Evolutionary conservation across 176 grass and related monocot species (phyloP).

Genomic region (Poa annua): DNA sequence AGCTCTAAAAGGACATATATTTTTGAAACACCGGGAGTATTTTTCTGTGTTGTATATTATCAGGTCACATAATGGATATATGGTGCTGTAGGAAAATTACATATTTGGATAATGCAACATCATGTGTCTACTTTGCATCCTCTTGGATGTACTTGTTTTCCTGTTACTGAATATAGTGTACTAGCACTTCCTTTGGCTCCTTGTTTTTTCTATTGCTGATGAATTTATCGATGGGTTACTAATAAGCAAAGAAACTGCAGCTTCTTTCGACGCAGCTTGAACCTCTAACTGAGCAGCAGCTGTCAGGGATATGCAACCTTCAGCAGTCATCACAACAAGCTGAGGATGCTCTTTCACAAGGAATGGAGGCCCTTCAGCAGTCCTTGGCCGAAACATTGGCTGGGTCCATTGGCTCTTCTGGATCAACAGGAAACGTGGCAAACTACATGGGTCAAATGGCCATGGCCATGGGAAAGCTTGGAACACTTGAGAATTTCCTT

Average conservation of each 20-base stretch:
- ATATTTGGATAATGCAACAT: slow-evolving; percentile 8
- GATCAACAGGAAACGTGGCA: slow-evolving; percentile 89
- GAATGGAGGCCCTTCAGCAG: slow-evolving; percentile 98
- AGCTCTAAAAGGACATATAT: not conserved
- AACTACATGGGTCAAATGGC: slow-evolving; percentile 99
- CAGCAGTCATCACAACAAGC: slow-evolving; percentile 96
- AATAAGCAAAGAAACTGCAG: slow-evolving; percentile 57
- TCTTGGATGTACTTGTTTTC: slow-evolving; percentile 24
- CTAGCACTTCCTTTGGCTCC: not conserved
- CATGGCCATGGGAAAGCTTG: slow-evolving; percentile 99
- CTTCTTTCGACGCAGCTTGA: slow-evolving; percentile 89
- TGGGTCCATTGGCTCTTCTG: slow-evolving; percentile 78
- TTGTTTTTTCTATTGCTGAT: not conserved
- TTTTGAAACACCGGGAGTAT: not conserved
- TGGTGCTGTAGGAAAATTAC: slow-evolving; percentile 8
- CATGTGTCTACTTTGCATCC: slow-evolving; percentile 4
- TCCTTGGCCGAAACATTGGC: slow-evolving; percentile 95
- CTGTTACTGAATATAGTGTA: not conserved
- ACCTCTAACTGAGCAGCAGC: slow-evolving; percentile 89
- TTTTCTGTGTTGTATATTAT: not conserved
- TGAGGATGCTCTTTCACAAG: slow-evolving; percentile 96
- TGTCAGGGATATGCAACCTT: slow-evolving; percentile 77
- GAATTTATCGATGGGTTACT: slow-evolving; percentile 27
- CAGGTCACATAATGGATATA: slow-evolving; percentile 6
- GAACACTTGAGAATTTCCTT: slow-evolving; percentile 95